phyloP scores from a whole-genome alignment of 257 asterid genomes.

The Primulina eburnea region DNA sequence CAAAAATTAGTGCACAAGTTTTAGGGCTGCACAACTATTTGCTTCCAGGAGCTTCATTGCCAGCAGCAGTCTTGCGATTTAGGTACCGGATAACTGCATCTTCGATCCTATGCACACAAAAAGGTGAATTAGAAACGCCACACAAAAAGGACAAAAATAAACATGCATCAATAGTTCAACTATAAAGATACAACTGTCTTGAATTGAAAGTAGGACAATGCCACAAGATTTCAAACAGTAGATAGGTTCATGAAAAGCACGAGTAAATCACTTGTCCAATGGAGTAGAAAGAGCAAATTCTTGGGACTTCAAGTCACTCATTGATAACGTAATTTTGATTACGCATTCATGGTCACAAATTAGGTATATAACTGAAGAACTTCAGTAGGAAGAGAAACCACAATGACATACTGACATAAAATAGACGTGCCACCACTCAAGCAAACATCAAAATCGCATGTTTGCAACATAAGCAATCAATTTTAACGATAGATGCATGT shows the following conservation, averaged over 20 bases:
- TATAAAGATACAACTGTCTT: not conserved
- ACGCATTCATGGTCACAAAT: not conserved
- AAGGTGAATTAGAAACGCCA: slow-evolving; percentile 12
- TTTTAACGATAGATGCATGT: not conserved
- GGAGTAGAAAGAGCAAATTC: not conserved
- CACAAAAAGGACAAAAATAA: not conserved
- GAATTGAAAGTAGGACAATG: not conserved
- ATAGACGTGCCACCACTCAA: not conserved
- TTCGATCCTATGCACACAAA: slow-evolving; percentile 46
- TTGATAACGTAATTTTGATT: not conserved
- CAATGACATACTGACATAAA: not conserved
- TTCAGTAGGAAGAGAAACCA: not conserved
- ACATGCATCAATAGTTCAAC: not conserved
- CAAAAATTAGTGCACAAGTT: not conserved
- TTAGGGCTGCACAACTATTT: slow-evolving; percentile 22
- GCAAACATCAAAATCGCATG: slow-evolving; percentile 2
- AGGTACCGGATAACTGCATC: slow-evolving; percentile 72
- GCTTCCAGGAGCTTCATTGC: slow-evolving; percentile 34
- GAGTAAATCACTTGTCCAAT: not conserved
- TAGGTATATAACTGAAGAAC: not conserved
- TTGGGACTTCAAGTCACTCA: not conserved
- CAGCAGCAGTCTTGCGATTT: slow-evolving; percentile 58
- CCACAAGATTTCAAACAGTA: not conserved
- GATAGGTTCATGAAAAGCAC: not conserved
- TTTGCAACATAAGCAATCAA: not conserved